Conservation (phyloP, 2,329 filamentous ascomycete genomes). For the Xylariales sp. region DNA sequence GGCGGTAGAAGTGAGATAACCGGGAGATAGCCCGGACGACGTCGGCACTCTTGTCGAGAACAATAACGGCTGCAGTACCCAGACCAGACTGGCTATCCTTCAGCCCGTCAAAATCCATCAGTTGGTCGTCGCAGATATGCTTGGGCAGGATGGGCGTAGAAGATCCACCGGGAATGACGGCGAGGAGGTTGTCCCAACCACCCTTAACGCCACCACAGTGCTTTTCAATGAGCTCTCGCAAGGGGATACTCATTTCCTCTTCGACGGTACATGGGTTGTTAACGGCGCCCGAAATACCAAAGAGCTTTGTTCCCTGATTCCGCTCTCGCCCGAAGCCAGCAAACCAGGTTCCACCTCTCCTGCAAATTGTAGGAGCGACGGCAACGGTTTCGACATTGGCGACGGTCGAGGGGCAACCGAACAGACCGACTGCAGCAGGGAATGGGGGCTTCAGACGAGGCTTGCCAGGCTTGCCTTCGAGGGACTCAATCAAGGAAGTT, state of each 20-base stretch:
- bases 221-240: conserved; percentile 95
- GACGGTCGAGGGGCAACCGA: conserved; percentile 97
- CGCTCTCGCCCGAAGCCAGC: conserved; percentile 93
- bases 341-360: conserved; percentile 93
- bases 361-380: conserved; percentile 94
- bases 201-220: conserved; percentile 97
- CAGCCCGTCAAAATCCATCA: conserved; percentile 99
- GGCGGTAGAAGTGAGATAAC: conserved; percentile 96
- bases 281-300: conserved; percentile 97
- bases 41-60: conserved; percentile 98
- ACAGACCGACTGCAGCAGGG: conserved; percentile 95
- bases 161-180: conserved; percentile 94
- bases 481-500: conserved; percentile 96
- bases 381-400: conserved; percentile 98
- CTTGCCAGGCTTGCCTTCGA: conserved; percentile 99
- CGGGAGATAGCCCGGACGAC: conserved; percentile 94
- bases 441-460: conserved; percentile 98
- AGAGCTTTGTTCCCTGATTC: conserved; percentile 97
- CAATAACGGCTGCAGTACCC: conserved; percentile 96
- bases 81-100: conserved; percentile 98
- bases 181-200: conserved; percentile 97
- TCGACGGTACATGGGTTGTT: conserved; percentile 99
- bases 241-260: conserved; percentile 98
- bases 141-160: conserved; percentile 97
- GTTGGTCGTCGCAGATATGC: conserved; percentile 87